Conservation (phyloP, 2,329 filamentous ascomycete species). For the Cladobotryum mycophilum region DNA sequence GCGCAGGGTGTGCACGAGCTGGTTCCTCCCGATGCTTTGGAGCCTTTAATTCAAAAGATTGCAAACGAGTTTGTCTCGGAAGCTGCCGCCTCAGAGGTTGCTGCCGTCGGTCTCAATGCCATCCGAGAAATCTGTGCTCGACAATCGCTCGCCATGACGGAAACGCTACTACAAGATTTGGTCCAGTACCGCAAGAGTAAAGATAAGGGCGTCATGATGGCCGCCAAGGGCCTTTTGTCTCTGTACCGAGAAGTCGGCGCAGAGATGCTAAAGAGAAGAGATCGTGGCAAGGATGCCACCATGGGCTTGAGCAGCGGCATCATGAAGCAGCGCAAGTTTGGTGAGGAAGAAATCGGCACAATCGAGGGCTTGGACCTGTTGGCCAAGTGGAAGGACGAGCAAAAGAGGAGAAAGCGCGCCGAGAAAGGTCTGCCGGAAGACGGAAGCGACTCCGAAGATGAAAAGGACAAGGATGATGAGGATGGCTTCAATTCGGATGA, state of each 20-base stretch:
- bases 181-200: conserved; percentile 96
- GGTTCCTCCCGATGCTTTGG: conserved; percentile 85
- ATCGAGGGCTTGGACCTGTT: conserved; percentile 92
- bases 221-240: conserved; percentile 82
- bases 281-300: conserved; percentile 84
- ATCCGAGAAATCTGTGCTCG: conserved; percentile 91
- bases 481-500: conserved; percentile 48
- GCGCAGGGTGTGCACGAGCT: conserved; percentile 88
- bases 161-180: conserved; percentile 90
- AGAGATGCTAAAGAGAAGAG: conserved; percentile 80
- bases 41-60: conserved; percentile 89
- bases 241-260: conserved; percentile 89
- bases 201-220: conserved; percentile 99
- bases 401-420: conserved; percentile 64
- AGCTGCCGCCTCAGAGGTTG: conserved; percentile 83
- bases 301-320: conserved; percentile 73
- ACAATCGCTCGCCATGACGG: conserved; percentile 93
- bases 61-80: conserved; percentile 98
- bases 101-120: conserved; percentile 84
- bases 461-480: conserved; percentile 55
- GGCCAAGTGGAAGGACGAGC: conserved; percentile 89
- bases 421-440: conserved; percentile 63
- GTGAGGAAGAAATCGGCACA: conserved; percentile 70
- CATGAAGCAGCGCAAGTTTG: conserved; percentile 71
- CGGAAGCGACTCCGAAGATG: conserved; percentile 54